A percentile compares a stretch with the other conserved stretches of the same genome.
Evolutionary conservation across 108 stramenopile genomes (phyloP).

Genomic region (Fistulifera pelliculosa): DNA sequence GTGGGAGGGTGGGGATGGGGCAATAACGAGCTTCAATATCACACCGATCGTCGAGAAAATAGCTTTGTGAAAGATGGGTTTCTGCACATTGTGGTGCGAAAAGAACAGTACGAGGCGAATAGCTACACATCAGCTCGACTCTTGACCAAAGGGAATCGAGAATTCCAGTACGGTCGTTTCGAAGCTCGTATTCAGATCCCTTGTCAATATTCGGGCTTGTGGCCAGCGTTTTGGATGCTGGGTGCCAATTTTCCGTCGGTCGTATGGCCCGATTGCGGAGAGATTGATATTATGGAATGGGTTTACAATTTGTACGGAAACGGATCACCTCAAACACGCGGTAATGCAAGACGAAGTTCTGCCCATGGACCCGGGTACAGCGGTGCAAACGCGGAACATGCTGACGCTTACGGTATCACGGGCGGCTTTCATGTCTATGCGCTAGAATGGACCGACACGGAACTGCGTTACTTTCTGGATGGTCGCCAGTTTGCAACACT

Average conservation of each 20-base stretch:
- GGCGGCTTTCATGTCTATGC: slow-evolving; percentile 11
- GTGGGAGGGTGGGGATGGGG: slow-evolving; percentile 16
- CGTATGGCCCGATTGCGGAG: slow-evolving; percentile 41
- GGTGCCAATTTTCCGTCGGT: slow-evolving; percentile 30
- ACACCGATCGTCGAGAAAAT: slow-evolving; percentile 21
- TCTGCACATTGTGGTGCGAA: slow-evolving; percentile 8
- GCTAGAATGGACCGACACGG: slow-evolving; percentile 10
- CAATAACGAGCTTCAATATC: slow-evolving; percentile 25
- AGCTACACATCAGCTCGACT: slow-evolving; percentile 28
- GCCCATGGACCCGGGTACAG: no score
- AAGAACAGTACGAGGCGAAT: slow-evolving; percentile 2
- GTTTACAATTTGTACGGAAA: no score
- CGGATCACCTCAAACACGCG: no score
- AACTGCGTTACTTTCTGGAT: slow-evolving; percentile 15
- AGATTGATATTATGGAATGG: slow-evolving; percentile 58
- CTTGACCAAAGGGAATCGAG: slow-evolving; percentile 11
- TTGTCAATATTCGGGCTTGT: slow-evolving; percentile 17
- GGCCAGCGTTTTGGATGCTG: slow-evolving; percentile 52
- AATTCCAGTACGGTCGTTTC: slow-evolving; percentile 20
- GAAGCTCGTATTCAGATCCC: slow-evolving; percentile 24
- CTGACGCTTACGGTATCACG: background rate
- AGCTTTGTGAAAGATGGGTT: slow-evolving; percentile 10
- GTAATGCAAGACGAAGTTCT: no score
- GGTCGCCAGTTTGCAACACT: slow-evolving; percentile 1
- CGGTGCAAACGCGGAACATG: no score